Conservation (phyloP, 148 eudicot genomes). For the Diospyros lotus region DNA sequence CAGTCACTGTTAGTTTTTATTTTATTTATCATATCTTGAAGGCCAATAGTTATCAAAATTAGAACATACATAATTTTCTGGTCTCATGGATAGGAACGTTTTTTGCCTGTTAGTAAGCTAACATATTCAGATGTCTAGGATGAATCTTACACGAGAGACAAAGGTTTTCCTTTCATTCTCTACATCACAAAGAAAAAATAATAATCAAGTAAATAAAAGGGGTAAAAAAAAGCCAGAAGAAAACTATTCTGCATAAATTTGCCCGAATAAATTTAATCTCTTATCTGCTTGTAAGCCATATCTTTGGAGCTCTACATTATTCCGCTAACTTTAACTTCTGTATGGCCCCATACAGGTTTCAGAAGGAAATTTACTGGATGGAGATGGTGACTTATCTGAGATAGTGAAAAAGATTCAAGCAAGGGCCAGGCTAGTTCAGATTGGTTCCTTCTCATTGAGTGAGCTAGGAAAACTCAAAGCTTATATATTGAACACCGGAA, state of each 20-base stretch:
- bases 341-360: conserved; percentile 43
- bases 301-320: not conserved
- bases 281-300: no score
- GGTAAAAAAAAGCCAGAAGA: no score
- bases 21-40: no score
- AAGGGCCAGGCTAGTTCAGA: conserved; percentile 53
- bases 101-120: not conserved
- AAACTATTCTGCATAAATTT: no score
- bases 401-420: conserved; percentile 50
- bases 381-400: conserved; percentile 22
- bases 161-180: no score
- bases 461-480: conserved; percentile 71
- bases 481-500: conserved; percentile 38
- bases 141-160: not conserved
- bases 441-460: conserved; percentile 54
- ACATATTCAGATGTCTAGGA: not conserved
- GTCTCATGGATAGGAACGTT: not conserved
- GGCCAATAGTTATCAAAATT: not conserved
- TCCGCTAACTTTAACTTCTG: conserved; percentile 5
- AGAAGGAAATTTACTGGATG: conserved; percentile 37
- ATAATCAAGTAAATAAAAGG: no score
- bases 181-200: no score
- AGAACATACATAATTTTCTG: not conserved
- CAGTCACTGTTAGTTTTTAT: no score
- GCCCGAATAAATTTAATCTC: no score